A percentile compares a stretch with the other conserved stretches of the same genome.
Evolutionary conservation across 148 eudicot genomes (phyloP).

Genomic region (Simmondsia chinensis): DNA sequence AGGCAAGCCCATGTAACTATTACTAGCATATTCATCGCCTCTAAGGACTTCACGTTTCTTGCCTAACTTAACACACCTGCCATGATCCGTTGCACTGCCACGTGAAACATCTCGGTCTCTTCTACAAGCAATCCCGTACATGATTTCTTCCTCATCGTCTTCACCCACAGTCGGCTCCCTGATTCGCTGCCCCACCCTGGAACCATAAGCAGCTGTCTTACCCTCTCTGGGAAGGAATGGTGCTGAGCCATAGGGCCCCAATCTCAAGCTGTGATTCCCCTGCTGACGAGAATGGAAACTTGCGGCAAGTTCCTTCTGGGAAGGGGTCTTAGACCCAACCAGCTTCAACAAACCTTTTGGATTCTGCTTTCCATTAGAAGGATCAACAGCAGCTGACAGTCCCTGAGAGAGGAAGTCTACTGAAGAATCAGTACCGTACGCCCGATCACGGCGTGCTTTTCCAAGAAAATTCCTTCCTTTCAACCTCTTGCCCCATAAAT

Average conservation of each 20-base stretch:
- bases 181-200: constrained; percentile 17
- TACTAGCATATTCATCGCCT: constrained; percentile 25
- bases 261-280: constrained; percentile 25
- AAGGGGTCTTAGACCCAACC: constrained; percentile 28
- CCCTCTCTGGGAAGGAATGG: constrained; percentile 19
- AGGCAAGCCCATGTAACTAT: constrained; percentile 28
- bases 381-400: constrained; percentile 21
- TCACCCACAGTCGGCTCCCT: constrained; percentile 29
- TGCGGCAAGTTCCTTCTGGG: constrained; percentile 24
- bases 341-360: constrained; percentile 47
- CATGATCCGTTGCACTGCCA: constrained; percentile 25
- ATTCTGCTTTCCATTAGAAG: constrained; percentile 34
- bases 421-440: constrained; percentile 23
- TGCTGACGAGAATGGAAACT: constrained; percentile 17
- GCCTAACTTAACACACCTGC: constrained; percentile 31
- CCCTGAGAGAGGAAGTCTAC: constrained; percentile 28
- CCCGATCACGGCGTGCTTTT: constrained; percentile 28
- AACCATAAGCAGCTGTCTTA: constrained; percentile 31
- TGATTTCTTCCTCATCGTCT: constrained; percentile 35
- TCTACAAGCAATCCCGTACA: constrained; percentile 38
- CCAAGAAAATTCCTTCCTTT: constrained; percentile 36
- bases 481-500: constrained; percentile 36
- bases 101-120: constrained; percentile 32
- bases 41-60: constrained; percentile 40
- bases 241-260: constrained; percentile 26